phyloP scores from a whole-genome alignment of 106 monocot species.

The Allium cepa region DNA sequence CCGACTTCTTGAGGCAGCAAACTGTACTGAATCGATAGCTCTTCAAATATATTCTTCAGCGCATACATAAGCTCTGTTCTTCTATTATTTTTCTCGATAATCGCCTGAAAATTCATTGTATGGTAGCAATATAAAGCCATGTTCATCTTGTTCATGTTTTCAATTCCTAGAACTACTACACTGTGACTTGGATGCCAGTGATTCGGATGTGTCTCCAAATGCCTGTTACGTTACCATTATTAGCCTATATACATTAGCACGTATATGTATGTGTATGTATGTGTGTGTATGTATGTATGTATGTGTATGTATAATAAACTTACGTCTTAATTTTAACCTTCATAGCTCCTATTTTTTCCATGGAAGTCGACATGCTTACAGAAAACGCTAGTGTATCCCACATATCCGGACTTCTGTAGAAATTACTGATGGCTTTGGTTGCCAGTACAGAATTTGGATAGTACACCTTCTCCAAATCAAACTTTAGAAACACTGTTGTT shows the following conservation, averaged over 20 bases:
- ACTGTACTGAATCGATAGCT: slow-evolving; percentile 57
- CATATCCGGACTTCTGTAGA: slow-evolving; percentile 96
- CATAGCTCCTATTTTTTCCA: slow-evolving; percentile 67
- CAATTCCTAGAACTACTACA: slow-evolving; percentile 34
- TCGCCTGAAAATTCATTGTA: slow-evolving; percentile 41
- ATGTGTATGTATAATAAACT: slow-evolving; percentile 9
- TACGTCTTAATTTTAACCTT: slow-evolving; percentile 78
- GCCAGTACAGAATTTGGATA: slow-evolving; percentile 83
- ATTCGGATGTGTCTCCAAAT: slow-evolving; percentile 32
- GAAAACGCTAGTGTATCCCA: slow-evolving; percentile 66
- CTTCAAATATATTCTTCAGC: slow-evolving; percentile 70
- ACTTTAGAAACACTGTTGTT: slow-evolving; percentile 79
- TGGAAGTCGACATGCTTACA: slow-evolving; percentile 70
- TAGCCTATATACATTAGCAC: neutral
- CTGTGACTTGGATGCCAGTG: slow-evolving; percentile 39
- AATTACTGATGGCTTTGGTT: slow-evolving; percentile 93
- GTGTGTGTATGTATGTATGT: neutral
- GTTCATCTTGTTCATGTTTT: slow-evolving; percentile 37
- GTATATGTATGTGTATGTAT: too few species aligned
- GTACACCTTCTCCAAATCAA: slow-evolving; percentile 89
- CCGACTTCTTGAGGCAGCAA: slow-evolving; percentile 71
- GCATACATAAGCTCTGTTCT: slow-evolving; percentile 23
- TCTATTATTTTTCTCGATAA: slow-evolving; percentile 18
- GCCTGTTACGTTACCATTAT: slow-evolving; percentile 15
- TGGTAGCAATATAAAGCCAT: slow-evolving; percentile 30